phyloP scores from a whole-genome alignment of 2,329 filamentous ascomycete species.

The Epichloe scottii region DNA sequence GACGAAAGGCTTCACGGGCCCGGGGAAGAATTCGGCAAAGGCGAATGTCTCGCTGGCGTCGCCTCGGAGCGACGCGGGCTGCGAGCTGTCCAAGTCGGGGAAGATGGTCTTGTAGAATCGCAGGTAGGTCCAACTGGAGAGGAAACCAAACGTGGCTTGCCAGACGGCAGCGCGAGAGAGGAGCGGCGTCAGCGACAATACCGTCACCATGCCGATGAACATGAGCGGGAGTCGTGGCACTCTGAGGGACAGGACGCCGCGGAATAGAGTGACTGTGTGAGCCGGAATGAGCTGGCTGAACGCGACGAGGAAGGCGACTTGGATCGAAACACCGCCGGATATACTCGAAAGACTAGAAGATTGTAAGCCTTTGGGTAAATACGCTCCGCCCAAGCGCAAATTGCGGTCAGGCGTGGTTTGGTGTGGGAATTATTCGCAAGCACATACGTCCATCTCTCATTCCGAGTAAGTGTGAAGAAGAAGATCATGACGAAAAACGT shows the following conservation, averaged over 20 bases:
- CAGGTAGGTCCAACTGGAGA: constrained; percentile 88
- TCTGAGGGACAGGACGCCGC: constrained; percentile 75
- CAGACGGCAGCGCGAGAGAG: constrained; percentile 63
- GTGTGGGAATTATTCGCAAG: background rate
- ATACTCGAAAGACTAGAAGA: constrained; percentile 59
- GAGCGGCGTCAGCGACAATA: constrained; percentile 44
- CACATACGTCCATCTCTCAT: constrained; percentile 55
- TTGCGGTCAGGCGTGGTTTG: too few relatives aligned
- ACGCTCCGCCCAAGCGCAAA: too few relatives aligned
- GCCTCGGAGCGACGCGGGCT: constrained; percentile 56
- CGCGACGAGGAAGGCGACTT: constrained; percentile 87
- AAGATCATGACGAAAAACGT: constrained; percentile 61
- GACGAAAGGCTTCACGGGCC: constrained; percentile 65
- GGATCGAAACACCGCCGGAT: constrained; percentile 76
- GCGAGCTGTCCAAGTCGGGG: constrained; percentile 52
- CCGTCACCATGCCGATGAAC: constrained; percentile 61
- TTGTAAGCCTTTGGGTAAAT: too few relatives aligned
- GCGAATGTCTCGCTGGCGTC: constrained; percentile 95
- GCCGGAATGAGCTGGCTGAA: constrained; percentile 97
- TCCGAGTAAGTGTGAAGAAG: constrained; percentile 58
- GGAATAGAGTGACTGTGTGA: constrained; percentile 90
- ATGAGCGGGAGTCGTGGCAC: constrained; percentile 62
- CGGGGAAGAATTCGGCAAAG: constrained; percentile 91
- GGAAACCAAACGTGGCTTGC: constrained; percentile 67
- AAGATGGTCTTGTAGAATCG: constrained; percentile 81